Conservation (phyloP, 176 grass and related monocot species). For the Oryza nivara region DNA sequence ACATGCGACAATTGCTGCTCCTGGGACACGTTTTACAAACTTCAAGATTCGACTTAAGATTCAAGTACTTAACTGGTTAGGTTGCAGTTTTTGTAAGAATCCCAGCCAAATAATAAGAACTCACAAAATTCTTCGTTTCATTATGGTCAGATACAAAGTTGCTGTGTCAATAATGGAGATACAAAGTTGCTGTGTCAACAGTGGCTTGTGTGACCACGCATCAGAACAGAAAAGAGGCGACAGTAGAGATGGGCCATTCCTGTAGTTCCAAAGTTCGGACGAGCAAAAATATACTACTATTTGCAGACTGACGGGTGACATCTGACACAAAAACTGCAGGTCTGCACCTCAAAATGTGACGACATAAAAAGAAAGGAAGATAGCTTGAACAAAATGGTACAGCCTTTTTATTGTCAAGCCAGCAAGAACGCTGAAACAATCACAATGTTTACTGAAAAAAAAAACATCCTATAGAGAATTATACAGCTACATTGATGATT, state of each 20-base stretch:
- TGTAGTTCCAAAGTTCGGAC: background rate
- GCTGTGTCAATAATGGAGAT: background rate
- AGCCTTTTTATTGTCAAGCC: constrained; percentile 65
- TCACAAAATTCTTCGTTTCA: background rate
- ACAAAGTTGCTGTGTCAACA: background rate
- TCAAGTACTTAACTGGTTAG: no score
- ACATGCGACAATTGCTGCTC: background rate
- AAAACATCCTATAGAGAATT: constrained; percentile 41
- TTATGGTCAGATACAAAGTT: background rate
- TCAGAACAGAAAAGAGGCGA: background rate
- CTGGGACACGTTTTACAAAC: background rate
- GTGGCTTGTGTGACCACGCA: background rate
- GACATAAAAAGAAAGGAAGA: background rate
- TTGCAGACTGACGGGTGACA: background rate
- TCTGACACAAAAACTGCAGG: background rate
- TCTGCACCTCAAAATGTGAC: background rate
- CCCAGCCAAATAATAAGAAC: background rate
- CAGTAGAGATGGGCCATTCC: background rate
- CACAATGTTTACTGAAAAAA: constrained; percentile 40
- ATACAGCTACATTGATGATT: constrained; percentile 50
- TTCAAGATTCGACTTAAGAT: background rate
- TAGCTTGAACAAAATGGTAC: constrained; percentile 39
- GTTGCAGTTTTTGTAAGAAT: no score
- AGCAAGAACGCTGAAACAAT: constrained; percentile 73
- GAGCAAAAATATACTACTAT: background rate